phyloP scores from a whole-genome alignment of 768 basidiomycete species.

The Tulasnella sp. region DNA sequence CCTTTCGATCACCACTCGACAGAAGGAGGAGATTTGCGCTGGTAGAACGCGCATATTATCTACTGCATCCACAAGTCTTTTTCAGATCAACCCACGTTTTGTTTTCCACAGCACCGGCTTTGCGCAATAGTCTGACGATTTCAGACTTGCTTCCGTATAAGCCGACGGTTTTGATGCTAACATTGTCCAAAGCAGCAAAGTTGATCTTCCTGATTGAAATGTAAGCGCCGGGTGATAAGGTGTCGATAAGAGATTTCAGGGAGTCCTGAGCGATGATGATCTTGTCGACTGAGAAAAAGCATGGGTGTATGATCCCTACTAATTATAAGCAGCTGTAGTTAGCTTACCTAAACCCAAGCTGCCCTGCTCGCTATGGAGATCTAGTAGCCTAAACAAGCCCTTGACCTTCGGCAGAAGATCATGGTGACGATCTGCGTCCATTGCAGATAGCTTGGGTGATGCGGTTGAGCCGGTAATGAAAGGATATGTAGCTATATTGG shows the following conservation, averaged over 20 bases:
- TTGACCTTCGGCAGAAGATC: constrained; percentile 25
- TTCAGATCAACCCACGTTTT: constrained; percentile 30
- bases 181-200: constrained; percentile 41
- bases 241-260: constrained; percentile 39
- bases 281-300: constrained; percentile 33
- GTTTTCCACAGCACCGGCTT: constrained; percentile 31
- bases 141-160: constrained; percentile 46
- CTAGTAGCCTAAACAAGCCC: constrained; percentile 45
- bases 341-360: constrained; percentile 42
- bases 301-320: not conserved
- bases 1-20: not conserved
- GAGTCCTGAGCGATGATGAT: constrained; percentile 48
- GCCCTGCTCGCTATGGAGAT: constrained; percentile 42
- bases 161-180: constrained; percentile 40
- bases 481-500: too few species aligned
- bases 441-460: too few species aligned
- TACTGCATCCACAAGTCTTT: not conserved
- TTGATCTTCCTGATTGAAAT: constrained; percentile 44
- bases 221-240: constrained; percentile 42
- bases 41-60: not conserved
- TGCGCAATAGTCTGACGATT: constrained; percentile 37
- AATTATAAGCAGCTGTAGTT: not conserved
- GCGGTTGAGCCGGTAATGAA: too few species aligned
- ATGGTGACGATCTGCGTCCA: too few species aligned
- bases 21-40: not conserved